Conservation (phyloP, 2,329 filamentous ascomycete species). For the Sphaerulina musiva region DNA sequence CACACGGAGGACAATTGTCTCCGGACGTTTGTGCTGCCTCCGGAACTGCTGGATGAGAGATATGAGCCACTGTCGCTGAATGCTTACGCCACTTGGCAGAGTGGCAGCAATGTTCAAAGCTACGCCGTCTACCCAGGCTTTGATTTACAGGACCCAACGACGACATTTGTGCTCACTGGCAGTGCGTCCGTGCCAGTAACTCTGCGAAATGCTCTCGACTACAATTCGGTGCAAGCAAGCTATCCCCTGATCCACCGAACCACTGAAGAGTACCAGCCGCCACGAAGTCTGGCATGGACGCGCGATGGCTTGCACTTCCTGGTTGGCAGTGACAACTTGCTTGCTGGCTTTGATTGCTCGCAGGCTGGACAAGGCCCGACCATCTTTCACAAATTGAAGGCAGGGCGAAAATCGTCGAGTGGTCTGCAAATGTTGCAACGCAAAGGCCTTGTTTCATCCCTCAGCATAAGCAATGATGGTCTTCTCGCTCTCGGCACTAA, state of each 20-base stretch:
- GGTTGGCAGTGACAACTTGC: slow-evolving; percentile 49
- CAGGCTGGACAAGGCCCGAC: slow-evolving; percentile 45
- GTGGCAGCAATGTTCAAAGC: slow-evolving; percentile 45
- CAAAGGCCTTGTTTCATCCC: slow-evolving; percentile 50
- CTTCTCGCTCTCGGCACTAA: slow-evolving; percentile 54
- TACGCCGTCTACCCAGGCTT: slow-evolving; percentile 52
- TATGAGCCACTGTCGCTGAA: slow-evolving; percentile 35
- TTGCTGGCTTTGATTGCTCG: slow-evolving; percentile 52
- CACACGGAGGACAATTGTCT: slow-evolving; percentile 47
- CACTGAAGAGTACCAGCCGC: slow-evolving; percentile 52
- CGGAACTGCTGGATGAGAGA: slow-evolving; percentile 42
- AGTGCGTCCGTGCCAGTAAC: slow-evolving; percentile 51
- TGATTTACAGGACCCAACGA: slow-evolving; percentile 45
- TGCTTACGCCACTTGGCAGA: slow-evolving; percentile 44
- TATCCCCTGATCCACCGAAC: slow-evolving; percentile 51
- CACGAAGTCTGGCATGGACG: slow-evolving; percentile 51
- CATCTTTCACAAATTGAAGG: slow-evolving; percentile 38
- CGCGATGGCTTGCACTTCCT: slow-evolving; percentile 48
- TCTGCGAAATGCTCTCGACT: slow-evolving; percentile 50
- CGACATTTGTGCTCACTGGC: slow-evolving; percentile 48
- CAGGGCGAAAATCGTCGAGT: slow-evolving; percentile 23
- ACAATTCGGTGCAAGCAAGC: slow-evolving; percentile 39
- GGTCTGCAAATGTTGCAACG: slow-evolving; percentile 44
- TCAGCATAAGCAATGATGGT: slow-evolving; percentile 44
- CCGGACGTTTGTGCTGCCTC: slow-evolving; percentile 50